phyloP scores from a whole-genome alignment of 768 basidiomycete species.

The Tricholoma sp. region DNA sequence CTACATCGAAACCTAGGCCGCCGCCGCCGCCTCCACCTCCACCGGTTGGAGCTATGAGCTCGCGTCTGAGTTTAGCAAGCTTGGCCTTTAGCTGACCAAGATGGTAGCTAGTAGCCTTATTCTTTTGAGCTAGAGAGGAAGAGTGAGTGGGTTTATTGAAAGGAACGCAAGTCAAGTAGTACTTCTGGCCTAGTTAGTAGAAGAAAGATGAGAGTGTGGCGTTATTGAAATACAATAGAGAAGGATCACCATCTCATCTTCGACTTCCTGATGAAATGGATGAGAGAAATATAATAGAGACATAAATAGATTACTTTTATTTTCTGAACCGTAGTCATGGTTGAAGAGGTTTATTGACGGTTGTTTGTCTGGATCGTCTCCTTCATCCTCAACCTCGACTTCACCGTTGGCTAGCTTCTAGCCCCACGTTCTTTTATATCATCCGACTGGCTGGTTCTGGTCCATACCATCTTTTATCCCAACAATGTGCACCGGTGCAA shows the following conservation, averaged over 20 bases:
- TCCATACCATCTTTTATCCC: conserved; percentile 15
- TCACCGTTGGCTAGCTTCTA: conserved; percentile 12
- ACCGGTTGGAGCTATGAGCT: conserved; percentile 75
- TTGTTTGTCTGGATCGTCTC: conserved; percentile 4
- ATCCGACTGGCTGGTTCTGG: conserved; percentile 54
- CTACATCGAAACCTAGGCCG: conserved; percentile 93
- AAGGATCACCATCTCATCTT: conserved; percentile 88
- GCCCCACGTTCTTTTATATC: conserved; percentile 23
- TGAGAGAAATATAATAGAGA: conserved; percentile 7
- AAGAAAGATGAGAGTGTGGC: conserved; percentile 21
- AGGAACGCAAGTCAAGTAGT: conserved; percentile 26
- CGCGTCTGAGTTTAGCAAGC: conserved; percentile 92
- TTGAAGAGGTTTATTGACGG: conserved; percentile 21
- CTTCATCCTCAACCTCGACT: conserved; percentile 2
- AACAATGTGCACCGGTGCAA: conserved; percentile 47
- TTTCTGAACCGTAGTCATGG: conserved; percentile 89
- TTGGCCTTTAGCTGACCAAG: conserved; percentile 97
- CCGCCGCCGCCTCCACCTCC: conserved; percentile 86
- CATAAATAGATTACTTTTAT: conserved; percentile 54
- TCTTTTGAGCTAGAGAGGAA: conserved; percentile 74
- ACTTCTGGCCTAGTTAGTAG: conserved; percentile 86
- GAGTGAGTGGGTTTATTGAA: conserved; percentile 8
- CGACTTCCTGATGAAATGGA: conserved; percentile 63
- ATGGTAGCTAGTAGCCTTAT: conserved; percentile 95
- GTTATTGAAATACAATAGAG: conserved; percentile 7